These are phyloP conservation scores for Penicillium sp. DNA, from an alignment of 2,329 filamentous ascomycete genomes.

Conservation along the genomic window DNA sequence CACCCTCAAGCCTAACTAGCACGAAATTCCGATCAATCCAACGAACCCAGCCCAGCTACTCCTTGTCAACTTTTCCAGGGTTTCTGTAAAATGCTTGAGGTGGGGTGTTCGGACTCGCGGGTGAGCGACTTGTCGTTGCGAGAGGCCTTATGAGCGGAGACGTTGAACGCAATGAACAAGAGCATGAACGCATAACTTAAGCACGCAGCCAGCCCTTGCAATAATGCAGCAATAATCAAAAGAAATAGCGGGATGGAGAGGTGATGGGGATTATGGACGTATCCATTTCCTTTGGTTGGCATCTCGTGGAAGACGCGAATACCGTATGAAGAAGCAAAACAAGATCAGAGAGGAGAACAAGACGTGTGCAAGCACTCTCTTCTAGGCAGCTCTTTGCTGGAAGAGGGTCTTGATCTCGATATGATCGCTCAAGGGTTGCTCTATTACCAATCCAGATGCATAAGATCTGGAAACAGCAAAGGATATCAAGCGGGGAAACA, in stretches of 20 bases:
- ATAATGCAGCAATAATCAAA: conserved; percentile 13
- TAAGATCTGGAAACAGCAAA: conserved; percentile 14
- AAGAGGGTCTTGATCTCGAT: background rate
- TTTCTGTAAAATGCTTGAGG: background rate
- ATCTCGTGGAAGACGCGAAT: background rate
- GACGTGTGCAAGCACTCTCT: conserved; percentile 2
- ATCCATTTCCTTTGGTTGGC: background rate
- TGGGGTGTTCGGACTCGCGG: background rate
- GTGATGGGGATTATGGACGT: background rate
- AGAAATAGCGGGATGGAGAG: conserved; percentile 4
- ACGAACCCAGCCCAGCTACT: background rate
- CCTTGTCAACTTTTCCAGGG: background rate
- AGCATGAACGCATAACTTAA: conserved; percentile 31
- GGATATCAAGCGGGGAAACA: conserved; percentile 24
- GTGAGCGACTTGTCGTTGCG: background rate
- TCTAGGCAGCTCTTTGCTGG: conserved; percentile 20
- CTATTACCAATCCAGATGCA: conserved; percentile 18
- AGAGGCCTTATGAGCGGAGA: background rate
- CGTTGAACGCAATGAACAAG: conserved; percentile 8
- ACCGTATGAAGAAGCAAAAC: conserved; percentile 8
- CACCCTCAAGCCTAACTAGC: background rate
- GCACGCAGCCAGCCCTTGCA: conserved; percentile 18
- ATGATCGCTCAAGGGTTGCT: conserved; percentile 18
- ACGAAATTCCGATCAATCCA: background rate
- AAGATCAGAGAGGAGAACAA: conserved; percentile 1